Evolutionary conservation across 1,284 basidiomycete species (phyloP).

Genomic region (Boletellus deceptivus): DNA sequence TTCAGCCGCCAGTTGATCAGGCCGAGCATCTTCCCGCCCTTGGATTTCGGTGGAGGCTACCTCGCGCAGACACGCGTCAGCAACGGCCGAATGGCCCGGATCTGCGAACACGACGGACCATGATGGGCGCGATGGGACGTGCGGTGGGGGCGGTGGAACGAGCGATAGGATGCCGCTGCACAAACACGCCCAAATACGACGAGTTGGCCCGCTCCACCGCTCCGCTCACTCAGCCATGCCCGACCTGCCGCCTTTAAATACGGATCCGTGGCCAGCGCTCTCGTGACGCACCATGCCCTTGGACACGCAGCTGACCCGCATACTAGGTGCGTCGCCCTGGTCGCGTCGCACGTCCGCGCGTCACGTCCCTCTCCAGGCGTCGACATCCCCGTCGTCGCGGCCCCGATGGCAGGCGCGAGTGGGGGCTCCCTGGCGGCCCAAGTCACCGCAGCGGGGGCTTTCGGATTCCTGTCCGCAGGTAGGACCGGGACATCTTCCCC

Average conservation of each 20-base stretch:
- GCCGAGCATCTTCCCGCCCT: constrained; percentile 96
- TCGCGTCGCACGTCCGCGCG: neutral
- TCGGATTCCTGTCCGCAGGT: constrained; percentile 69
- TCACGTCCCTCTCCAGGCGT: constrained; percentile 38
- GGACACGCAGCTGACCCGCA: constrained; percentile 38
- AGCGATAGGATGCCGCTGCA: constrained; percentile 13
- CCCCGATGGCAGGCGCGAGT: constrained; percentile 67
- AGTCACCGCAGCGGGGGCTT: constrained; percentile 62
- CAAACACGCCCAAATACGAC: constrained; percentile 31
- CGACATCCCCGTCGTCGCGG: constrained; percentile 55
- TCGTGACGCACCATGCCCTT: constrained; percentile 21
- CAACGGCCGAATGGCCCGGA: neutral
- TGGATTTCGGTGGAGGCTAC: constrained; percentile 91
- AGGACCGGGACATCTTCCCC: constrained; percentile 5
- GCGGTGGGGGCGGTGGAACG: constrained; percentile 20
- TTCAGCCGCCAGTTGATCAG: constrained; percentile 98
- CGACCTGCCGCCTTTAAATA: neutral
- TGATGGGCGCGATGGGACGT: constrained; percentile 46
- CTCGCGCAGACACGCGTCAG: constrained; percentile 2
- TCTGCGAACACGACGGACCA: constrained; percentile 47
- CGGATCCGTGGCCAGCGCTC: neutral
- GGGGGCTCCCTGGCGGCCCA: constrained; percentile 62
- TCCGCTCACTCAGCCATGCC: neutral
- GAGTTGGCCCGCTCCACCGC: neutral
- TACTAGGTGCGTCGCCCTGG: constrained; percentile 27